Evolutionary conservation across 2,329 filamentous ascomycete species (phyloP).

Genomic region (Alternaria ventricosa): DNA sequence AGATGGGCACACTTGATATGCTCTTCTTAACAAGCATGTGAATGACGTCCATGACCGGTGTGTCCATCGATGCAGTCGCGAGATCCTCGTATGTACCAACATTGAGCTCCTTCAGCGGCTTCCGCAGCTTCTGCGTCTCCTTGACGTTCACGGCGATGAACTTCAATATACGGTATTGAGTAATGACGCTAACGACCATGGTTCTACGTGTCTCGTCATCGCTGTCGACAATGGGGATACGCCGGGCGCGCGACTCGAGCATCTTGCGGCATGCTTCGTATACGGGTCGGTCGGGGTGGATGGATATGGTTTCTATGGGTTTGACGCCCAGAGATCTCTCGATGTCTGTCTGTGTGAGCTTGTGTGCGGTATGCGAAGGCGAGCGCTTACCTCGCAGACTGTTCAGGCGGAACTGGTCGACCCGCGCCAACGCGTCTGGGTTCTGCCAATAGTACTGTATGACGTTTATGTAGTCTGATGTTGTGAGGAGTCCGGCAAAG

Average conservation of each 20-base stretch:
- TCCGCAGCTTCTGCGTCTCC: slow-evolving; percentile 86
- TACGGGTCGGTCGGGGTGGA: slow-evolving; percentile 85
- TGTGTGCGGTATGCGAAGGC: background rate
- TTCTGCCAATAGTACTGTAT: slow-evolving; percentile 99
- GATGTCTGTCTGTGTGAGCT: slow-evolving; percentile 69
- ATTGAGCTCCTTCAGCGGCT: slow-evolving; percentile 81
- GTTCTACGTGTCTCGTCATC: slow-evolving; percentile 93
- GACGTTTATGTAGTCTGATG: slow-evolving; percentile 97
- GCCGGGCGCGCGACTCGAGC: slow-evolving; percentile 88
- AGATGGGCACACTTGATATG: slow-evolving; percentile 92
- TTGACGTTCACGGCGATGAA: slow-evolving; percentile 96
- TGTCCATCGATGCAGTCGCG: slow-evolving; percentile 85
- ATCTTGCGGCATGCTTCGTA: slow-evolving; percentile 96
- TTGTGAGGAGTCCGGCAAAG: slow-evolving; percentile 92
- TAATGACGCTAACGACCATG: slow-evolving; percentile 95
- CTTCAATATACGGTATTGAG: slow-evolving; percentile 97
- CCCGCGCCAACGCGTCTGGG: slow-evolving; percentile 83
- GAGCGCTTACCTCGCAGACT: slow-evolving; percentile 78
- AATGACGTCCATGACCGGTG: slow-evolving; percentile 91
- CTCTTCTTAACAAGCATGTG: slow-evolving; percentile 90
- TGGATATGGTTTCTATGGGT: slow-evolving; percentile 94
- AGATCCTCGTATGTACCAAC: slow-evolving; percentile 85
- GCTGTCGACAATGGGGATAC: slow-evolving; percentile 90
- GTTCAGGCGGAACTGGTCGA: slow-evolving; percentile 92
- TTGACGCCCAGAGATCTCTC: slow-evolving; percentile 91